These are phyloP conservation scores for Dendrobium catenatum DNA, from an alignment of 106 monocot species.

Conservation along the genomic window DNA sequence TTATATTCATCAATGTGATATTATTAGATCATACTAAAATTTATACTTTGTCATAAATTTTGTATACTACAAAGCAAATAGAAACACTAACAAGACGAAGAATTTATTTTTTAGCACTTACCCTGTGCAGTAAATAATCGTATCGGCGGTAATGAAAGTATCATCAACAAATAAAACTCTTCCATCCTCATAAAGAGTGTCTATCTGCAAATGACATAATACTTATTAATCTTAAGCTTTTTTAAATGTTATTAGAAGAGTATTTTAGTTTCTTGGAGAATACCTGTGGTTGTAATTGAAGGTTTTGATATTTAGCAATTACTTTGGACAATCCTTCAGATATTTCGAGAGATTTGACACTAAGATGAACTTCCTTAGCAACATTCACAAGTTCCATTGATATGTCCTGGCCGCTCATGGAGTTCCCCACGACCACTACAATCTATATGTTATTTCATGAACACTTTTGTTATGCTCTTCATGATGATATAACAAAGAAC, in stretches of 20 bases:
- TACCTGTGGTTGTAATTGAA: conserved; percentile 44
- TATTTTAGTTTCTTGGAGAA: not conserved
- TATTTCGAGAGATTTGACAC: conserved; percentile 43
- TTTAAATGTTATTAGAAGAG: not conserved
- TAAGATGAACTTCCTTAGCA: conserved; percentile 54
- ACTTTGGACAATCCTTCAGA: conserved; percentile 37
- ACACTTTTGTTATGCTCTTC: not conserved
- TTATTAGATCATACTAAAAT: not conserved
- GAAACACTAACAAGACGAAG: not conserved
- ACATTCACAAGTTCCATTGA: conserved; percentile 44
- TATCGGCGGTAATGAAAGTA: conserved; percentile 29
- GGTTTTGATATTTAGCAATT: conserved; percentile 30
- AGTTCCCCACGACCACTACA: conserved; percentile 52
- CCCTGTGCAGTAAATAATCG: conserved; percentile 73
- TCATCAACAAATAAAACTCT: conserved; percentile 48
- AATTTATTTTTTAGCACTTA: conserved; percentile 2
- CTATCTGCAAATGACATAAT: conserved; percentile 25
- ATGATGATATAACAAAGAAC: not conserved
- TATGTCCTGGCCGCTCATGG: conserved; percentile 61
- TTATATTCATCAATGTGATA: not conserved
- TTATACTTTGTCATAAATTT: no score
- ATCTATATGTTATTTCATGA: conserved; percentile 18
- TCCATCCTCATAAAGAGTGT: conserved; percentile 39
- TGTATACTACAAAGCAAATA: no score
- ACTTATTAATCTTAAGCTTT: not conserved